Conservation (phyloP, 2,329 filamentous ascomycete species). For the Alternaria tenuissima region DNA sequence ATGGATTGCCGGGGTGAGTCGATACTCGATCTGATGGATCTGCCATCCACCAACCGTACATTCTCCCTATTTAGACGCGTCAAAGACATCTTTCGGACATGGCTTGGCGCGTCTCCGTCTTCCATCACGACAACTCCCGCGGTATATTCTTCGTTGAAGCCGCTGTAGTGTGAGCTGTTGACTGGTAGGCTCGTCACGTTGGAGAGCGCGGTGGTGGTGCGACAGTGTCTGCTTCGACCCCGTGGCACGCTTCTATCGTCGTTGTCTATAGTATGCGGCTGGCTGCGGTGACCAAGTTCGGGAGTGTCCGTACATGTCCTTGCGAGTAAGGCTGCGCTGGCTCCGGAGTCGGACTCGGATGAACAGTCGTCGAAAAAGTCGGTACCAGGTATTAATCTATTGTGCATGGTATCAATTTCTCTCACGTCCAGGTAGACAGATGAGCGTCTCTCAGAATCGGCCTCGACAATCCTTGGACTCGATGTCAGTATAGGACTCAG, state of each 20-base stretch:
- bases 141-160: neutral
- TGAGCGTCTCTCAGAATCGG: slow-evolving; percentile 26
- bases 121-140: neutral
- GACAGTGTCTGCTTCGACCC: slow-evolving; percentile 23
- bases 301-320: slow-evolving; percentile 19
- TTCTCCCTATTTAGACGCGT: slow-evolving; percentile 32
- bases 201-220: slow-evolving; percentile 25
- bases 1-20: slow-evolving; percentile 31
- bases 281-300: slow-evolving; percentile 10
- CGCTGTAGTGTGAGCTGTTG: slow-evolving; percentile 12
- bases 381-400: slow-evolving; percentile 25
- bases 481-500: slow-evolving; percentile 42
- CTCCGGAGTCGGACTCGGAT: slow-evolving; percentile 36
- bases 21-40: slow-evolving; percentile 25
- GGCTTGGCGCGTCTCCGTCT: slow-evolving; percentile 13
- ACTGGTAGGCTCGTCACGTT: slow-evolving; percentile 17
- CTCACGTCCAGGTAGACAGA: slow-evolving; percentile 37
- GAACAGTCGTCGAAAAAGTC: slow-evolving; percentile 43
- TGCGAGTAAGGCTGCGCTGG: slow-evolving; percentile 28
- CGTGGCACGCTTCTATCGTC: slow-evolving; percentile 1
- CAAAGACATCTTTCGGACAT: slow-evolving; percentile 35
- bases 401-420: slow-evolving; percentile 33
- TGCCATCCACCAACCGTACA: slow-evolving; percentile 35
- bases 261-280: slow-evolving; percentile 6
- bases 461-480: slow-evolving; percentile 38